Evolutionary conservation across 148 eudicot species (phyloP).

Genomic region (Limonium bicolor): DNA sequence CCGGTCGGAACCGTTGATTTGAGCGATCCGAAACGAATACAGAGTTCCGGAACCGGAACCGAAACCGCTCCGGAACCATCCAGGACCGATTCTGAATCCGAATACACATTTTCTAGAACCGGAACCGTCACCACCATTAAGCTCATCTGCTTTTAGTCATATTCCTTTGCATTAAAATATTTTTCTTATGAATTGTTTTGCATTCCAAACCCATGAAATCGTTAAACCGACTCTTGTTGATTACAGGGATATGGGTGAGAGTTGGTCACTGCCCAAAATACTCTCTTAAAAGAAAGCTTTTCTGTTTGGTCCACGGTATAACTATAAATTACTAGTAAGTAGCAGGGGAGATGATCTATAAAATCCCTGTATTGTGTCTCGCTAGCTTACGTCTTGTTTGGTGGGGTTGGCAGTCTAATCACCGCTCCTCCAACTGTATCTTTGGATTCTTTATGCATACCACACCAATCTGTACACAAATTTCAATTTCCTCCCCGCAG

Average conservation of each 20-base stretch:
- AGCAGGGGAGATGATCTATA: too few relatives aligned
- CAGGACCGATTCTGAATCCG: too few relatives aligned
- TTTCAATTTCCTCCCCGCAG: too few relatives aligned
- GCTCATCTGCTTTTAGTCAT: neutral
- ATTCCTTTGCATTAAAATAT: neutral
- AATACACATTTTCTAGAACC: neutral
- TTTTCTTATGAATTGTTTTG: neutral
- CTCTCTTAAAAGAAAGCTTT: neutral
- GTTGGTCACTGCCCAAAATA: conserved; percentile 23
- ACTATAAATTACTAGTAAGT: neutral
- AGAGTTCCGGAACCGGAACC: too few relatives aligned
- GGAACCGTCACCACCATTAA: neutral
- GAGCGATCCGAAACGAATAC: too few relatives aligned
- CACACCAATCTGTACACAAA: too few relatives aligned
- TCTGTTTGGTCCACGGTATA: neutral
- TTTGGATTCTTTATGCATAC: too few relatives aligned
- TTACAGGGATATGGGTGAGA: conserved; percentile 16
- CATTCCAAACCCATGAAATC: neutral
- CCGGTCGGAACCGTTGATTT: too few relatives aligned
- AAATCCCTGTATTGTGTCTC: neutral
- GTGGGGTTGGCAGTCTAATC: conserved; percentile 17
- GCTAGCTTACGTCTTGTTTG: conserved; percentile 1
- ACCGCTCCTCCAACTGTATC: too few relatives aligned
- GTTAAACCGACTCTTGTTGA: neutral
- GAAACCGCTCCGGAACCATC: too few relatives aligned